These are phyloP conservation scores for Aegilops speltoides DNA, from an alignment of 176 grass and related monocot species.

Conservation along the genomic window DNA sequence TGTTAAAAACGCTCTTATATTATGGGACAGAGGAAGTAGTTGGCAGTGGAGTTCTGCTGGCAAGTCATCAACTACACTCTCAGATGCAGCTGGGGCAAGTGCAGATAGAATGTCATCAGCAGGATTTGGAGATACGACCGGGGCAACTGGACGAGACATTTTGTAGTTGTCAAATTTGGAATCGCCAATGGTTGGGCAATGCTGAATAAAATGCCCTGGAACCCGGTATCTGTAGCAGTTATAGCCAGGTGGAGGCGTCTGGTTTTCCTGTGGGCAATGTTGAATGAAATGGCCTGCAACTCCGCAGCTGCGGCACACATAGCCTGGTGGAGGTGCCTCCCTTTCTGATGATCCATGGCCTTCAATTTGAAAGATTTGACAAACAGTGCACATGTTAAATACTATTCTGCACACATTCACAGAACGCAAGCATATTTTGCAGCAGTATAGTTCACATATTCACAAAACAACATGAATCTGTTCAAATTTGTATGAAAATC, in stretches of 20 bases:
- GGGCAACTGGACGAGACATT: slow-evolving; percentile 25
- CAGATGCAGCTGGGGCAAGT: slow-evolving; percentile 38
- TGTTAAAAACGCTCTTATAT: too few species aligned
- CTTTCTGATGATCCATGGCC: slow-evolving; percentile 36
- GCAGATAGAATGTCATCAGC: slow-evolving; percentile 36
- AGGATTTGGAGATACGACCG: slow-evolving; percentile 33
- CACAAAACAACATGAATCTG: neutral
- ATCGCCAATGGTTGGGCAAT: slow-evolving; percentile 61
- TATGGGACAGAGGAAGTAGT: neutral
- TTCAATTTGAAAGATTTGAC: slow-evolving; percentile 31
- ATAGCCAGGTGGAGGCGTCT: slow-evolving; percentile 55
- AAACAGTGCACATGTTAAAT: slow-evolving; percentile 4
- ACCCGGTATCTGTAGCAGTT: slow-evolving; percentile 57
- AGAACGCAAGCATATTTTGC: neutral
- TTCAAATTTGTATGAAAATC: neutral
- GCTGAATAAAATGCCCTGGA: slow-evolving; percentile 76
- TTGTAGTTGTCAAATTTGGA: slow-evolving; percentile 47
- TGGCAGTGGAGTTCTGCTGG: slow-evolving; percentile 55
- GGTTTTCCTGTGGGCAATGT: slow-evolving; percentile 45
- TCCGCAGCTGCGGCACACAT: slow-evolving; percentile 59
- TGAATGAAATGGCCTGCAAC: slow-evolving; percentile 73
- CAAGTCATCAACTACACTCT: slow-evolving; percentile 39
- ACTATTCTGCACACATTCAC: neutral
- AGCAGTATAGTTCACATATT: neutral
- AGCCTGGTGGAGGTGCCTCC: slow-evolving; percentile 50